Evolutionary conservation across 2,329 filamentous ascomycete species (phyloP), one percentile per base, ranked within the genome.

Genomic region (Celoporthe dispersa): DNA sequence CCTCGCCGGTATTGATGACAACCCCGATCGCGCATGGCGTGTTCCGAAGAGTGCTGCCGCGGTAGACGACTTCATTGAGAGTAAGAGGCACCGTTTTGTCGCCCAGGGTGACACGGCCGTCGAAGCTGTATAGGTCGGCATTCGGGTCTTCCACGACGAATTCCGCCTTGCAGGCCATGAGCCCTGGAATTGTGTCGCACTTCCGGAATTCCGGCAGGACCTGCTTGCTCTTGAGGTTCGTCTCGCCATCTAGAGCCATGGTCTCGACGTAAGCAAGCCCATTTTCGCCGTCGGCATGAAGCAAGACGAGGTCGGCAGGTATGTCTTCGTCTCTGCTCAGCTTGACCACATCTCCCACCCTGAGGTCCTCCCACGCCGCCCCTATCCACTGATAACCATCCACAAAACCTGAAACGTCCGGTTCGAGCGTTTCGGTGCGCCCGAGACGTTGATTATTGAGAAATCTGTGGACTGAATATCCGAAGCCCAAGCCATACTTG

Each of bases 1-100:
- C 92, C 77, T 94, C 92, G 57, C 92, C 91, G 1, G 91, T 94
- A 80, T 98, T 97, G 74, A 97, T 90, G 41, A 97, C 92, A 76
- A 97, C 72, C 1, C 94, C 94, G 62, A 93, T 83, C 5, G 90
- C 91, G 72, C 85, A 84, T 6, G 85, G 84, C 0, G 94, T 97
- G 77, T 98, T 98, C 66, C 94, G 87, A 68, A 98, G 79, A 4
- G 94, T 88, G 75, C 93, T 96, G 55, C 94, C 94, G 63, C 94
- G 91, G 78, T 97, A 97, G 7, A 97, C 84, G 66, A 98, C 89
- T 75, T 97, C 92, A 69, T 89, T 91, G 55, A 93, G 88, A 0
- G 93, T 97, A 73, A 98, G 82, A 0, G 94, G 94, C 3, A 79
- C 82, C 48, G 85, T 88, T 75, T 89, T 85, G 3, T 79, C 87